A percentile compares a stretch with the other conserved stretches of the same genome.
Evolutionary conservation across 2,329 filamentous ascomycete genomes (phyloP).

Genomic region (Fusarium floridanum): DNA sequence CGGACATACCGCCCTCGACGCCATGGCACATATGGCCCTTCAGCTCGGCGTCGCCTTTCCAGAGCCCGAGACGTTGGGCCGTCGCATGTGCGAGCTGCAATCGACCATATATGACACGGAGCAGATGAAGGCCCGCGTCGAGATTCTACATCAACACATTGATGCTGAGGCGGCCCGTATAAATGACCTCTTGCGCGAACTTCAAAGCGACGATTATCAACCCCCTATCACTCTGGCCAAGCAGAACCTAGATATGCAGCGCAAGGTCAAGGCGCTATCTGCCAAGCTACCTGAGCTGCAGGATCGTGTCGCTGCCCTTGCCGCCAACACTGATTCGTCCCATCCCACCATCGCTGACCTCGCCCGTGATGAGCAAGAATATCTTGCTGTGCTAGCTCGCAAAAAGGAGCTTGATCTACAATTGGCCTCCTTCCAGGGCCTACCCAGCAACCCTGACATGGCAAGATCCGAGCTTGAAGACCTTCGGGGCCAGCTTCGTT

Average conservation of each 20-base stretch:
- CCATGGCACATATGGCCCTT: constrained; percentile 66
- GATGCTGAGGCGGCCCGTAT: constrained; percentile 61
- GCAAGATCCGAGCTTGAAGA: constrained; percentile 79
- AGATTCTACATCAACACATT: constrained; percentile 68
- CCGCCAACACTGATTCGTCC: constrained; percentile 50
- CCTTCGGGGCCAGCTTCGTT: constrained; percentile 73
- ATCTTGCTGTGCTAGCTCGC: constrained; percentile 67
- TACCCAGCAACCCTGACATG: constrained; percentile 78
- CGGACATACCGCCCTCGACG: constrained; percentile 67
- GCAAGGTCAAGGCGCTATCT: constrained; percentile 75
- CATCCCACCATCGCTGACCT: constrained; percentile 69
- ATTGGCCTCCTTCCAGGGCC: constrained; percentile 74
- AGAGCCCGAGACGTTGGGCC: constrained; percentile 63
- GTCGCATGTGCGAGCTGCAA: constrained; percentile 68
- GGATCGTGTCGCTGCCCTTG: constrained; percentile 63
- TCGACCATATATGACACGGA: constrained; percentile 66
- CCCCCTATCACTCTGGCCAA: constrained; percentile 71
- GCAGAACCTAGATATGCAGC: constrained; percentile 80
- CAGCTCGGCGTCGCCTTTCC: constrained; percentile 63
- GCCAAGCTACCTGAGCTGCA: constrained; percentile 73
- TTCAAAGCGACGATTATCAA: constrained; percentile 63
- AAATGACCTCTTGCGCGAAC: constrained; percentile 55
- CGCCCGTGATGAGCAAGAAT: constrained; percentile 68
- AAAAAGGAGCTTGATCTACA: constrained; percentile 73
- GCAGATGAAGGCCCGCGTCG: constrained; percentile 67